These are phyloP conservation scores for Candida sithepensis DNA, from an alignment of 805 yeast genomes.

Conservation along the genomic window DNA sequence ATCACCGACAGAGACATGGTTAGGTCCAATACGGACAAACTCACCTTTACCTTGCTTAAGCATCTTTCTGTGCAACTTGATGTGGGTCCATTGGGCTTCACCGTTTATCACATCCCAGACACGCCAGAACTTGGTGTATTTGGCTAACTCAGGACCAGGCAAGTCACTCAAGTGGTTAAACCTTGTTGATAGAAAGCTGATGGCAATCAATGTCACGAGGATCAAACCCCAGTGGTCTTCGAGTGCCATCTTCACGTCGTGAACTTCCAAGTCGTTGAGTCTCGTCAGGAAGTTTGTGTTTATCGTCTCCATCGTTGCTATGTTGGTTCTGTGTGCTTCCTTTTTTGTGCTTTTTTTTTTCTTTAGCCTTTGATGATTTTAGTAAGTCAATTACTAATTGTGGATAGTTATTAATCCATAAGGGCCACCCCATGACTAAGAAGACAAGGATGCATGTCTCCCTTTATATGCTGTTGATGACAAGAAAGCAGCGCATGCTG, in stretches of 20 bases:
- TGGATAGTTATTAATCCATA: too few species aligned
- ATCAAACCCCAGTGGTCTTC: constrained; percentile 8
- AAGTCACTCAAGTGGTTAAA: constrained; percentile 9
- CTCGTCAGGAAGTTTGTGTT: constrained; percentile 4
- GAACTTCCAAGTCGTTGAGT: neutral
- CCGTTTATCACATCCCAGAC: constrained; percentile 12
- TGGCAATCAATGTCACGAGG: constrained; percentile 4
- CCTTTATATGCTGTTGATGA: too few species aligned
- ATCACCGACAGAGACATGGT: constrained; percentile 13
- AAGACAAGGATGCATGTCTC: neutral
- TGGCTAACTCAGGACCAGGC: constrained; percentile 13
- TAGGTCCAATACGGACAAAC: constrained; percentile 13
- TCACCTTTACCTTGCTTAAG: constrained; percentile 9
- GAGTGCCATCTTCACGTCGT: constrained; percentile 1
- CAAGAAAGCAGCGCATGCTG: too few species aligned
- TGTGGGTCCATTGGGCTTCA: constrained; percentile 11
- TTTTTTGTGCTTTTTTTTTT: neutral
- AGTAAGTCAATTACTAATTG: too few species aligned
- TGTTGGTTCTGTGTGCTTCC: neutral
- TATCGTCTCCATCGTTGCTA: constrained; percentile 1
- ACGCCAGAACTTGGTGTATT: constrained; percentile 12
- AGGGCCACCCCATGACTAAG: too few species aligned
- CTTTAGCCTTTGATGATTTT: too few species aligned
- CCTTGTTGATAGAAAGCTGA: constrained; percentile 9
- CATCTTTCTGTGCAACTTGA: constrained; percentile 9